A percentile compares a stretch with the other conserved stretches of the same genome.
Conservation (phyloP, 768 basidiomycete genomes). For the Leucocoprinus leucothites region DNA sequence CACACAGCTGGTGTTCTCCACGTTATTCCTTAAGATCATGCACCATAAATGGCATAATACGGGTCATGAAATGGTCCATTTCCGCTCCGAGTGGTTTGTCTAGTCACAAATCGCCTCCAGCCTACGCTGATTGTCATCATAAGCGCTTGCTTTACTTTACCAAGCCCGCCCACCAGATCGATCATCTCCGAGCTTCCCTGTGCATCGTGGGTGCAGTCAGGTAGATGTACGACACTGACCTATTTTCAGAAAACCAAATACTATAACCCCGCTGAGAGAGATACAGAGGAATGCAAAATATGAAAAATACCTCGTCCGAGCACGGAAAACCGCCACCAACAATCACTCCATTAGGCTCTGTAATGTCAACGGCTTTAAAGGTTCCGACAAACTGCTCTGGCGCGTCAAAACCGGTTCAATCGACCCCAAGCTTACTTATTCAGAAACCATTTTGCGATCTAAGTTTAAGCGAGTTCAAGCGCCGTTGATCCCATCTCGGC, state of each 20-base stretch:
- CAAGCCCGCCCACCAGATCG: constrained; percentile 2
- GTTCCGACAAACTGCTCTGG: not conserved
- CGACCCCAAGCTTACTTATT: not conserved
- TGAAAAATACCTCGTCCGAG: not conserved
- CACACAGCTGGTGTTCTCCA: too few relatives aligned
- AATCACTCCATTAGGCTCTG: not conserved
- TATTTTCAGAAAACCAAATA: not conserved
- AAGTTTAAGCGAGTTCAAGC: not conserved
- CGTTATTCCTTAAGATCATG: not conserved
- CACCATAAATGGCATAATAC: not conserved
- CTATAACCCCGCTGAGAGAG: not conserved
- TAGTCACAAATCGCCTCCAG: not conserved
- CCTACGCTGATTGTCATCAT: not conserved
- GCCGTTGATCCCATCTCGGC: constrained; percentile 6
- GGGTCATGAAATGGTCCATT: not conserved
- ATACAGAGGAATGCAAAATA: not conserved
- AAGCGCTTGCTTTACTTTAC: not conserved
- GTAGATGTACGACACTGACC: not conserved
- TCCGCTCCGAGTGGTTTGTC: not conserved
- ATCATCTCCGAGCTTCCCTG: not conserved
- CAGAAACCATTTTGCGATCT: not conserved
- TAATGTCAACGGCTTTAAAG: not conserved
- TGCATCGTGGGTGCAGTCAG: constrained; percentile 4
- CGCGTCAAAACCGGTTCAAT: not conserved
- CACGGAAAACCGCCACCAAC: not conserved